A percentile compares a stretch with the other conserved stretches of the same genome.
Evolutionary conservation across 306 rosid species (phyloP).

Genomic region (Quercus berberidifolia): DNA sequence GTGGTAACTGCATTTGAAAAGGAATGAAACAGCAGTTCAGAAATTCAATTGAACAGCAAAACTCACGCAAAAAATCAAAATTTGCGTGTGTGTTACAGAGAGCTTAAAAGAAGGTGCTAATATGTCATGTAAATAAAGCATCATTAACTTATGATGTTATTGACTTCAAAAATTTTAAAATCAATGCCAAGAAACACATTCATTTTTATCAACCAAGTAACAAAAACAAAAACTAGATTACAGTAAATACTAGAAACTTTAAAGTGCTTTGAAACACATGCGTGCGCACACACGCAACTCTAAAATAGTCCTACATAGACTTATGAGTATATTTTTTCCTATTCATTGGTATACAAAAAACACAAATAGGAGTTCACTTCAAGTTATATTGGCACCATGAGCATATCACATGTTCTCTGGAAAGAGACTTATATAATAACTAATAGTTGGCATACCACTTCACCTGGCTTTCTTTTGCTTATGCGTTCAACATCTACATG

Average conservation of each 20-base stretch:
- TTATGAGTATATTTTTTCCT: background rate
- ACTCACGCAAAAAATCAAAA: background rate
- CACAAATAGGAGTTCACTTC: background rate
- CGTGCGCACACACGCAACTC: background rate
- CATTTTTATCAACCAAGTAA: no score
- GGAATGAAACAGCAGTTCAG: background rate
- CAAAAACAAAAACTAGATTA: no score
- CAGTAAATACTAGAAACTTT: no score
- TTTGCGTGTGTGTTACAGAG: background rate
- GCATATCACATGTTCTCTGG: background rate
- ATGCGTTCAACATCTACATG: constrained; percentile 85
- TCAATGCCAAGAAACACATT: no score
- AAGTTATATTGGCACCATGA: background rate
- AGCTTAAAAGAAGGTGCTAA: background rate
- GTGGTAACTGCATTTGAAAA: constrained; percentile 56
- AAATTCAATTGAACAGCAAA: background rate
- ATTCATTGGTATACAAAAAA: background rate
- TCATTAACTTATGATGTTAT: no score
- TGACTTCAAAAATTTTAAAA: no score
- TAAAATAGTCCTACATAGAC: background rate
- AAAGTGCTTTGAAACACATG: no score
- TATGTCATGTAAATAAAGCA: no score
- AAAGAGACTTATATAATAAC: background rate
- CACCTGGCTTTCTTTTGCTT: constrained; percentile 92
- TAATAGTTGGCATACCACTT: constrained; percentile 53